These are phyloP conservation scores for Isabelozyma gotoi DNA, from an alignment of 805 yeast species.

Conservation along the genomic window DNA sequence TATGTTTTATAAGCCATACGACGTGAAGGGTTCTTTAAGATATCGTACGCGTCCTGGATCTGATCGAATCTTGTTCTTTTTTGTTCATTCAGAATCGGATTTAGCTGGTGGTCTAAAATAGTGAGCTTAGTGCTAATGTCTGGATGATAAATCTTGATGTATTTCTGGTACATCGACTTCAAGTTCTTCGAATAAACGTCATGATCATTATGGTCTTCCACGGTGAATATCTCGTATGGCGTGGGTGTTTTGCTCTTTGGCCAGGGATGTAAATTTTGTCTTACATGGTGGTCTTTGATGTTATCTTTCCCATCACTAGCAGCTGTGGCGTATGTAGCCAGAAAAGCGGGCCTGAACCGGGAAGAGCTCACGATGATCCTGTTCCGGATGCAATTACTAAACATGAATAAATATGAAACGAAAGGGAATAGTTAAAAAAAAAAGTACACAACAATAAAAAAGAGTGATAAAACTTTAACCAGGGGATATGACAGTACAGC, in stretches of 20 bases:
- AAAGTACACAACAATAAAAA: no score
- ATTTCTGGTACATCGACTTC: conserved; percentile 30
- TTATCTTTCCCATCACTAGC: conserved; percentile 6
- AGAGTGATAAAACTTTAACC: no score
- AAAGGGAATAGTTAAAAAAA: no score
- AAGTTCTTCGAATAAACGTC: conserved; percentile 55
- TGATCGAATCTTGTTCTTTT: conserved; percentile 33
- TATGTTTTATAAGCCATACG: conserved; percentile 28
- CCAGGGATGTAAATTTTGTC: conserved; percentile 46
- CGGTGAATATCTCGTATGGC: conserved; percentile 65
- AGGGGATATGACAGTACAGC: no score
- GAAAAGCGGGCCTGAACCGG: background rate
- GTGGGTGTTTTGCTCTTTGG: conserved; percentile 57
- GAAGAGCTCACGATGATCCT: background rate
- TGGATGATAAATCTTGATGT: conserved; percentile 80
- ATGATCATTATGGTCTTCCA: conserved; percentile 32
- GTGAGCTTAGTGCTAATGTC: conserved; percentile 45
- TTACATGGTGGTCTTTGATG: conserved; percentile 20
- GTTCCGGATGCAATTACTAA: no score
- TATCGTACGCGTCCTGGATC: conserved; percentile 38
- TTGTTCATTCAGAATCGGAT: conserved; percentile 25
- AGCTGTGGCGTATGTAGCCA: background rate
- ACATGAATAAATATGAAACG: background rate
- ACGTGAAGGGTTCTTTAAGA: conserved; percentile 51
- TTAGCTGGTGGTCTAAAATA: conserved; percentile 25